Conservation (phyloP, 2,329 filamentous ascomycete species). For the Stenocarpella maydis region DNA sequence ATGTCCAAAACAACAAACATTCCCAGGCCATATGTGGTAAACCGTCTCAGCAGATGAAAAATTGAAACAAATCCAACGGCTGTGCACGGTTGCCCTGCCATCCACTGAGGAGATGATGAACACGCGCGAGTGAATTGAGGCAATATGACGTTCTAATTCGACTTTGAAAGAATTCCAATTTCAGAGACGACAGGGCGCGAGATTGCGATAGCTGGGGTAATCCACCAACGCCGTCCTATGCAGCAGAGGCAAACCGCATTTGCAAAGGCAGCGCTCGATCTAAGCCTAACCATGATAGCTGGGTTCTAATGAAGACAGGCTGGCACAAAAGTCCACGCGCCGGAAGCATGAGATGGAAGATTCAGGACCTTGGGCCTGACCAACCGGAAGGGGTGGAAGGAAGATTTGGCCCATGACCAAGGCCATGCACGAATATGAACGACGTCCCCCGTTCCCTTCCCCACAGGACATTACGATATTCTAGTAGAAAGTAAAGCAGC, state of each 20-base stretch:
- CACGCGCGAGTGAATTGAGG: not conserved
- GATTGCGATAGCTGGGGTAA: slow-evolving; percentile 3
- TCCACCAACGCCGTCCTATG: slow-evolving; percentile 19
- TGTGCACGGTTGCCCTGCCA: not conserved
- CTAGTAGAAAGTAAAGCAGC: slow-evolving; percentile 8
- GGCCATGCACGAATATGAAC: not conserved
- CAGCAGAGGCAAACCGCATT: slow-evolving; percentile 1
- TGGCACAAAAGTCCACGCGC: slow-evolving; percentile 7
- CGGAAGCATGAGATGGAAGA: slow-evolving; percentile 7
- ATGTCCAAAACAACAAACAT: too few relatives aligned
- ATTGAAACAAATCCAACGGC: not conserved
- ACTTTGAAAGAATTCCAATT: not conserved
- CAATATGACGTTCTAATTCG: not conserved
- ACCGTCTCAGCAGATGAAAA: too few relatives aligned
- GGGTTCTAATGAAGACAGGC: not conserved
- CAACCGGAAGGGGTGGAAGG: not conserved
- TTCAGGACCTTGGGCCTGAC: not conserved
- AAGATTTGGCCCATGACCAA: not conserved
- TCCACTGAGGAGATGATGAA: not conserved
- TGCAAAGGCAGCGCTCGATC: slow-evolving; percentile 4
- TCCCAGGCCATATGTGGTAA: too few relatives aligned
- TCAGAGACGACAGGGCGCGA: not conserved
- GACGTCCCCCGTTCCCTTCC: not conserved
- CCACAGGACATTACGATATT: slow-evolving; percentile 12
- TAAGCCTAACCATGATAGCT: slow-evolving; percentile 1